Conservation (phyloP, 1,284 basidiomycete species). For the Ceratobasidium sp. region DNA sequence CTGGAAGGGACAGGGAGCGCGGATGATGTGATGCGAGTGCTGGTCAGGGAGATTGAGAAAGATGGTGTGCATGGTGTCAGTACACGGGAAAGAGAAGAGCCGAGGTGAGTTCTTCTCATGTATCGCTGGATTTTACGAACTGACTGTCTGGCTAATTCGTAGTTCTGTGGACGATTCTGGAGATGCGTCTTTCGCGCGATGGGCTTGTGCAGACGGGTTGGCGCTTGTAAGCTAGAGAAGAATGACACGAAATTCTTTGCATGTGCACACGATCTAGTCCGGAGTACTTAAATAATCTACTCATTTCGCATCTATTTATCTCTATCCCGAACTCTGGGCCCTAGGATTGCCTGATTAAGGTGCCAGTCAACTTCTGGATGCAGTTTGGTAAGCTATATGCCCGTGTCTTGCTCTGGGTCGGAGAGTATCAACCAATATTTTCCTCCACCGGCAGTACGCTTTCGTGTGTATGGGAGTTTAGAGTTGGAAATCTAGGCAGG, state of each 20-base stretch:
- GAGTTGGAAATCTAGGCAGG: neutral
- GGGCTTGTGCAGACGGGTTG: slow-evolving; percentile 6
- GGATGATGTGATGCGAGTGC: slow-evolving; percentile 65
- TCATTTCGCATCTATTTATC: neutral
- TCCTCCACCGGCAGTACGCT: neutral
- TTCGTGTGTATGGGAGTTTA: slow-evolving; percentile 19
- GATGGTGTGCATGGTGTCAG: slow-evolving; percentile 62
- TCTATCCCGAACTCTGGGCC: neutral
- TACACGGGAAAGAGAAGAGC: slow-evolving; percentile 40
- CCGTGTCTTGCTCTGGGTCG: slow-evolving; percentile 13
- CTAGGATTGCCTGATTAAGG: neutral
- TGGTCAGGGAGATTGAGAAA: slow-evolving; percentile 70
- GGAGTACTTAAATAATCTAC: no score
- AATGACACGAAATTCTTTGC: neutral
- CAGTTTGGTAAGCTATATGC: slow-evolving; percentile 41
- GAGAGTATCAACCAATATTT: neutral
- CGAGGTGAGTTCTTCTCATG: slow-evolving; percentile 11
- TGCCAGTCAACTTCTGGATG: slow-evolving; percentile 17
- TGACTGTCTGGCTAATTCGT: neutral
- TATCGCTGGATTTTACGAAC: no score
- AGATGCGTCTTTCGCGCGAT: slow-evolving; percentile 33
- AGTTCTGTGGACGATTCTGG: slow-evolving; percentile 1
- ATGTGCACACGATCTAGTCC: no score
- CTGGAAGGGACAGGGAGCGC: slow-evolving; percentile 64
- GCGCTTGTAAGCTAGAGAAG: slow-evolving; percentile 38